Evolutionary conservation across 2,329 filamentous ascomycete genomes (phyloP), one percentile per base, ranked within the genome.

Genomic region (Colletotrichum tabaci): DNA sequence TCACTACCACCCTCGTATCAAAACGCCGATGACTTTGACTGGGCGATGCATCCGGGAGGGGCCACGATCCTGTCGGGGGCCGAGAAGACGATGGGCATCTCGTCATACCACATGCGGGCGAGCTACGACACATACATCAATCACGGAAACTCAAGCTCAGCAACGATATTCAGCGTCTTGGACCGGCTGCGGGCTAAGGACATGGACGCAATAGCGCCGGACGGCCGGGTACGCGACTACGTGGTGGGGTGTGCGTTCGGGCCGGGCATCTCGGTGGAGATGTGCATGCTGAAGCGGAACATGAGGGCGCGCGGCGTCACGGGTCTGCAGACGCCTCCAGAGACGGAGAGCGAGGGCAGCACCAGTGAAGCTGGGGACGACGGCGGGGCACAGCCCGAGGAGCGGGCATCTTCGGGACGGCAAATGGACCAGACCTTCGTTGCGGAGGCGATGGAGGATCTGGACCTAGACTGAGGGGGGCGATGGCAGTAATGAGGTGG

Each of bases 11-110:
- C 78, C 6, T 76, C 79, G 9, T 87, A 87, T 75, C 77, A 79
- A n/a, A 74, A 78, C 0, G 83, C 91, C 0, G 78, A 84, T 0
- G 88, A 92, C 71, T 93, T 92, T 74, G 92, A 94, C 82, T 94
- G 92, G 92, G 92, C 91, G 0, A 87, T 94, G 77, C 92, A 94
- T 75, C 92, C 92, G 0, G 92, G 92, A 5, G 92, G 92, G 21
- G 85, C 89, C 0, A 90, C 90, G 1, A 92, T 94, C 52, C 82
- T 94, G 2, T 86, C 89, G 0, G 90, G 90, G 0, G 89, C 91
- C 0, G 88, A 93, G 78, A 82, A 82, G 52, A 84, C 83, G 1
- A 85, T 94, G 83, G 78, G 81, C 7, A 86, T 93, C 57, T 85
- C 84, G 0, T 81, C 90, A 0, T 88, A 92, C 75, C 91, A 93